Base-by-base conservation (phyloP, 2,329 filamentous ascomycete species). In the Xylaria sp. region DNA sequence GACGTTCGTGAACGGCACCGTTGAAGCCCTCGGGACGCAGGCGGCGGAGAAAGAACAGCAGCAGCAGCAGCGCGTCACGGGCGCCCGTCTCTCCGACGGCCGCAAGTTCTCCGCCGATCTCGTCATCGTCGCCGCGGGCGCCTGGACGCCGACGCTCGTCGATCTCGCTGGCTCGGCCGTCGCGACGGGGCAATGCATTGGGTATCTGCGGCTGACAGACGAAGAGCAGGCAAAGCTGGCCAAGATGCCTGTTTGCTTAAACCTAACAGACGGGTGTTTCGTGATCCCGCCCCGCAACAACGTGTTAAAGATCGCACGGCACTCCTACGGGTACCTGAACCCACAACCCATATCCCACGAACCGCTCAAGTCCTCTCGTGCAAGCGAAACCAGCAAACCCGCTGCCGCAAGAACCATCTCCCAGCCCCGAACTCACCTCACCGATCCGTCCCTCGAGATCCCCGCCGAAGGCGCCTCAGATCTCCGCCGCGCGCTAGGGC, bases 181-280 rank as follows among this genome's bases (percentile, higher is more conserved):
- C 72, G 92, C 94, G 2, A 97, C 94, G 0, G 95, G 93, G 15
- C 95, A 98, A 76, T 88, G 89, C 0, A 78, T 98, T 32, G 91
- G 88, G 13, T 98, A 97, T 82, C 83, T 97, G 73, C 85, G 89
- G 72, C 86, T 98, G 74, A 91, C 89, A 0, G 82, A 88, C 18
- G 86, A 87, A 5, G 94, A 98, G 80, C 89, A 94, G 80, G 83
- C 84, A 18, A 80, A 80, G 3, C 83, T 97, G 12, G 84, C 83
- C 51, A 81, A 88, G 41, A 89, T 90, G 76, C 94, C 94, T 0
- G 91, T 94, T 1, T 81, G 93, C 25, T 81, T 95, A 50, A 93
- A 94, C 81, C 84, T 94, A 73, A 88, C 85, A 58, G 89, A 86
- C 1, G 92, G 92, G 9, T 85, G 92, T 68, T 95, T 94, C 83